phyloP scores from a whole-genome alignment of 495 filamentous ascomycete species.

The Trichoderma gamsii region DNA sequence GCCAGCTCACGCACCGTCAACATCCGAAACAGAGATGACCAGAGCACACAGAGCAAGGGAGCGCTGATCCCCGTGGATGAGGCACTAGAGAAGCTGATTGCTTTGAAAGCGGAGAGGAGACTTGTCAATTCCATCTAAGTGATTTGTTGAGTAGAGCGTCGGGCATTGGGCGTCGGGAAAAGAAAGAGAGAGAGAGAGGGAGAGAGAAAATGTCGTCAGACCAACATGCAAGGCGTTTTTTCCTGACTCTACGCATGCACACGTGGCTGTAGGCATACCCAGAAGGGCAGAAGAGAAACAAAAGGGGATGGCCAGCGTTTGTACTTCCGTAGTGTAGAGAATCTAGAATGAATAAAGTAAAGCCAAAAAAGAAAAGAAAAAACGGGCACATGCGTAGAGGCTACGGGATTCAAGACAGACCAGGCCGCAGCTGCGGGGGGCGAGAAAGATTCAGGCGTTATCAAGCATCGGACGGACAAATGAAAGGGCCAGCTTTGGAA shows the following conservation, averaged over 20 bases:
- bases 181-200: background rate
- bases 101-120: slow-evolving; percentile 51
- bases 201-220: background rate
- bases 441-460: background rate
- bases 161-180: background rate
- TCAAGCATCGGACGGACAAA: background rate
- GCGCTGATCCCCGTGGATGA: slow-evolving; percentile 69
- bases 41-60: slow-evolving; percentile 64
- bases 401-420: background rate
- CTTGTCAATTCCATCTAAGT: slow-evolving; percentile 25
- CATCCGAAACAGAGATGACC: slow-evolving; percentile 85
- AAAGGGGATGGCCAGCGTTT: background rate
- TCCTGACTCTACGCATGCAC: background rate
- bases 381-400: background rate
- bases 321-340: background rate
- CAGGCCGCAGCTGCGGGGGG: background rate
- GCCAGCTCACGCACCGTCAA: slow-evolving; percentile 73
- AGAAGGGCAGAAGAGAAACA: background rate
- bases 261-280: slow-evolving; percentile 4
- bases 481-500: slow-evolving; percentile 1
- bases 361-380: background rate
- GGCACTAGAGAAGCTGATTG: slow-evolving; percentile 64
- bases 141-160: background rate
- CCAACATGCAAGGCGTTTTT: background rate
- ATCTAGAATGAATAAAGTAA: background rate